phyloP scores from a whole-genome alignment of 2,329 filamentous ascomycete genomes.

The Dactylella cylindrospora region DNA sequence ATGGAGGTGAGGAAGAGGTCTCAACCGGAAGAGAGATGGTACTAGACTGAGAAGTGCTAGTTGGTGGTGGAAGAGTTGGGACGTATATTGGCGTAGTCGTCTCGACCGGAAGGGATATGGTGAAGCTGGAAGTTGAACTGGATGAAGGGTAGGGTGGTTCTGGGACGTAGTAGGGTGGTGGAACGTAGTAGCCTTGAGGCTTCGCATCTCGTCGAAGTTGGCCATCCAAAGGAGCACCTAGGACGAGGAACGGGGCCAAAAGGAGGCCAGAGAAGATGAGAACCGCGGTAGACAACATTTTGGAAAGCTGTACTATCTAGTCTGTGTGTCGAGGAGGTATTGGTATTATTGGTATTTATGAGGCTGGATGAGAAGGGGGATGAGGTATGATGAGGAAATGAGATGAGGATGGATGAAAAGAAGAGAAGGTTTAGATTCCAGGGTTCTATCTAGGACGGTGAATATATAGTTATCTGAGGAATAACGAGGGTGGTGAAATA shows the following conservation, averaged over 20 bases:
- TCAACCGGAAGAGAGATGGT: constrained; percentile 3
- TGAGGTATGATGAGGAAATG: too few relatives aligned
- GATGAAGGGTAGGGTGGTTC: constrained; percentile 16
- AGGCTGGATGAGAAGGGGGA: too few relatives aligned
- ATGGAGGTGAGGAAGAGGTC: constrained; percentile 3
- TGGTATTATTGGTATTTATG: not conserved
- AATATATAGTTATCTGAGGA: too few relatives aligned
- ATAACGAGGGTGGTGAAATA: too few relatives aligned
- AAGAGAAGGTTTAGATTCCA: too few relatives aligned
- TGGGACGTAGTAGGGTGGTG: constrained; percentile 29
- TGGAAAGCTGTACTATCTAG: too few relatives aligned
- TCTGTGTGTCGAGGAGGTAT: too few relatives aligned
- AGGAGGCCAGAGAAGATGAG: constrained; percentile 5
- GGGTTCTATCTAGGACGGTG: too few relatives aligned
- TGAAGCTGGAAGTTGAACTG: not conserved
- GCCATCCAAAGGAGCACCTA: constrained; percentile 15
- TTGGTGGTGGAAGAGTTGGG: not conserved
- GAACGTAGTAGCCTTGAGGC: constrained; percentile 21
- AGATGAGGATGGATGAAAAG: too few relatives aligned
- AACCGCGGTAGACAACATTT: constrained; percentile 15
- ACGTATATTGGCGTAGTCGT: not conserved
- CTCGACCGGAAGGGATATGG: not conserved
- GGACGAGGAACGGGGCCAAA: constrained; percentile 7
- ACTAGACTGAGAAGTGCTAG: constrained; percentile 5
- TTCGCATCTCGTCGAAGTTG: constrained; percentile 29